Percentiles rank a stretch among this genome's conserved stretches.
These are phyloP conservation scores for Puccinia coronata DNA, from an alignment of 1,284 basidiomycete species.

Conservation along the genomic window DNA sequence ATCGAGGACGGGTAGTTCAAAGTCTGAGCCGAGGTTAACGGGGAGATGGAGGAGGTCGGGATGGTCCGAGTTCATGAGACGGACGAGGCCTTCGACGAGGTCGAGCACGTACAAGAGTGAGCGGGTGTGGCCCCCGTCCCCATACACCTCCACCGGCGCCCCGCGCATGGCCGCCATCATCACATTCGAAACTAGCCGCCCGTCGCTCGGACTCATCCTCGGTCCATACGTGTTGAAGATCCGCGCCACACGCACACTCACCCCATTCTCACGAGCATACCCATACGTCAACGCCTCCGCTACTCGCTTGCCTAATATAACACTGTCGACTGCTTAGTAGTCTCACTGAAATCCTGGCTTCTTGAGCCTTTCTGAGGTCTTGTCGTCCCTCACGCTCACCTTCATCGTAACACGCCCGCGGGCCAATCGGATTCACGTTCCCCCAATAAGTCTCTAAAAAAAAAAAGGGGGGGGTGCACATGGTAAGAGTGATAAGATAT, in stretches of 20 bases:
- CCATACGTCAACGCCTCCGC: slow-evolving; percentile 93
- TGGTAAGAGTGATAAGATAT: too few relatives aligned
- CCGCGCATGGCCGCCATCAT: slow-evolving; percentile 93
- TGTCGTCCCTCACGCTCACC: slow-evolving; percentile 58
- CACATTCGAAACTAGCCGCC: slow-evolving; percentile 96
- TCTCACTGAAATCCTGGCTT: slow-evolving; percentile 4
- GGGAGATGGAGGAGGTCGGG: slow-evolving; percentile 67
- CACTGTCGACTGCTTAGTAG: too few relatives aligned
- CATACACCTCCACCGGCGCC: slow-evolving; percentile 94
- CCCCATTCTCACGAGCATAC: slow-evolving; percentile 87
- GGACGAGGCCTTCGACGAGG: slow-evolving; percentile 61
- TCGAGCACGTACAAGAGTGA: slow-evolving; percentile 78
- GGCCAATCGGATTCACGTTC: slow-evolving; percentile 95
- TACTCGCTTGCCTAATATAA: slow-evolving; percentile 71
- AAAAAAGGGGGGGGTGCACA: too few relatives aligned
- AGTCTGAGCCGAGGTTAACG: slow-evolving; percentile 88
- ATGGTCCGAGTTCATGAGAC: slow-evolving; percentile 55
- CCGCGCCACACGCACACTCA: slow-evolving; percentile 90
- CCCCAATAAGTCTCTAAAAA: slow-evolving; percentile 72
- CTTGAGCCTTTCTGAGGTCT: background rate
- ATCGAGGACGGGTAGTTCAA: slow-evolving; percentile 83
- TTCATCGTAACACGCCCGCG: slow-evolving; percentile 97
- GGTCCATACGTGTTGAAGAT: slow-evolving; percentile 80
- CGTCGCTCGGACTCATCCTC: slow-evolving; percentile 87
- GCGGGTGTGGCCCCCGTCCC: slow-evolving; percentile 90